Evolutionary conservation across 306 rosid species (phyloP), one percentile per base, ranked within the genome.

Genomic region (Trifolium repens): DNA sequence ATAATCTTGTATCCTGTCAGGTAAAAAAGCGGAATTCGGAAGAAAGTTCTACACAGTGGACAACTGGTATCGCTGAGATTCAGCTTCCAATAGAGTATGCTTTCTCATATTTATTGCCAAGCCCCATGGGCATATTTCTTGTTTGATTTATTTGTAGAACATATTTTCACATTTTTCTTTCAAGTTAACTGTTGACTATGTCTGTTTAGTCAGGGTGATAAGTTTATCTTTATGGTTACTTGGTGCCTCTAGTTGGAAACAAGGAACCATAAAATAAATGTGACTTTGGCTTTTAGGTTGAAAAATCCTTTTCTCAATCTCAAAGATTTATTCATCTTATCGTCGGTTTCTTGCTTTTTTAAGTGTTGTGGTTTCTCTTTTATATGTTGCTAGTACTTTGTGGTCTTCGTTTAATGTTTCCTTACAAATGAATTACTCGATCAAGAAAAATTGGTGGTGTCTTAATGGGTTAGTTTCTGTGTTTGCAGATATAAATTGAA

Each of bases 21-120:
- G 98, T 94, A 47, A 94, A 94, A 78, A 90, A 84, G 69, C 80
- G 97, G 60, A 92, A 92, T 83, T 92, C 99, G 5, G 96, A 90
- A 84, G 99, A 94, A 82, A 92, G 99, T 81, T 94, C 99, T 50
- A 94, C 97, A 37, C 99, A 92, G 81, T 94, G 99, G 99, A 94
- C 99, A 60, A 94, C 99, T 73, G 99, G 97, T 70, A 94, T 94
- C 44, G 99, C 99, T 1, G 99, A 94, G 92, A 68, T 94, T 69
- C 99, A 94, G 90, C 97, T 94, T 74, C 97, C 99, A 15, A 94
- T 94, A 27, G 99, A 94, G 98, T 94, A 88, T 80, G 92, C 16
- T 76, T 63, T 83, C 73, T 76, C 52, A 15, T 72, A 19, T 49
- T 32, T 50, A 5, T 62, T 66, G 5, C 30, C 10, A 22, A 17